These are phyloP conservation scores for Pezicula carpinea DNA, from an alignment of 2,329 filamentous ascomycete genomes.

Conservation along the genomic window DNA sequence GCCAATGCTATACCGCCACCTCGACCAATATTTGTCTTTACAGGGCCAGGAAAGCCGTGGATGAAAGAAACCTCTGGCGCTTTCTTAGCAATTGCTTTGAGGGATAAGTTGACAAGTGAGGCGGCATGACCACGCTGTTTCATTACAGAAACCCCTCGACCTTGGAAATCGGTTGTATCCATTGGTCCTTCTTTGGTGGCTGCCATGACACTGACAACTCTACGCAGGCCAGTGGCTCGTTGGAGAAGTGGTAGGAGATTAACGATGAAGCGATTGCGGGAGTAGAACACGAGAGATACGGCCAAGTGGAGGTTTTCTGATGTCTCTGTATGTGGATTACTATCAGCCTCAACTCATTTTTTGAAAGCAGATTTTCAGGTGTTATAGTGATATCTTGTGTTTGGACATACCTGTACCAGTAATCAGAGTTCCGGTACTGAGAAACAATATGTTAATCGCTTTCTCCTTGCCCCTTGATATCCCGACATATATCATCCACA, in stretches of 20 bases:
- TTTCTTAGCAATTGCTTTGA: slow-evolving; percentile 39
- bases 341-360: background rate
- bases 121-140: slow-evolving; percentile 39
- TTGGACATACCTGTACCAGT: background rate
- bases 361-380: background rate
- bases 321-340: slow-evolving; percentile 29
- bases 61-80: slow-evolving; percentile 43
- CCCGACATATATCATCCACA: slow-evolving; percentile 41
- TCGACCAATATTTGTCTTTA: slow-evolving; percentile 23
- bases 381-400: too few relatives aligned
- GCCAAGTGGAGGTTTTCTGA: slow-evolving; percentile 47
- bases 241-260: slow-evolving; percentile 52
- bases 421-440: slow-evolving; percentile 40
- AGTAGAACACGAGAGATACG: slow-evolving; percentile 46
- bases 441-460: slow-evolving; percentile 49
- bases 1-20: slow-evolving; percentile 17
- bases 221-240: slow-evolving; percentile 38
- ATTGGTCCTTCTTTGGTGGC: slow-evolving; percentile 47
- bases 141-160: slow-evolving; percentile 28
- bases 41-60: slow-evolving; percentile 42
- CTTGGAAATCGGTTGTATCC: slow-evolving; percentile 37
- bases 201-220: slow-evolving; percentile 48
- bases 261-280: slow-evolving; percentile 47
- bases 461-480: slow-evolving; percentile 45
- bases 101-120: slow-evolving; percentile 41